Evolutionary conservation across 768 basidiomycete species (phyloP).

Genomic region (Macrolepiota fuliginosa): DNA sequence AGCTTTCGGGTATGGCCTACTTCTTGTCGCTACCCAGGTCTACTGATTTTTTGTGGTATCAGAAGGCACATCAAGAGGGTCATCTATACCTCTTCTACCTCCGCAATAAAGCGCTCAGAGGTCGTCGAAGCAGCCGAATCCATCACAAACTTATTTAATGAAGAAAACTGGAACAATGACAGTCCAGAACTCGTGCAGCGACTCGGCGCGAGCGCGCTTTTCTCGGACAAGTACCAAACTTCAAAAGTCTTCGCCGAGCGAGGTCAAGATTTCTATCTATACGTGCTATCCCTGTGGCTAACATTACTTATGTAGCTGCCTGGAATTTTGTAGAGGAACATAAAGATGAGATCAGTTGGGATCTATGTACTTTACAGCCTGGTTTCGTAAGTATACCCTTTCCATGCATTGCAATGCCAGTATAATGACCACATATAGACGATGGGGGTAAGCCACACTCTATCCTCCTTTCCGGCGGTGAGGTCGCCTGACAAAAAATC

Average conservation of each 20-base stretch:
- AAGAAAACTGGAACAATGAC: conserved; percentile 8
- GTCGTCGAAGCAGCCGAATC: not conserved
- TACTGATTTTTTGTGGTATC: not conserved
- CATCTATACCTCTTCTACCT: conserved; percentile 9
- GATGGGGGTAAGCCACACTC: not conserved
- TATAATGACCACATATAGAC: not conserved
- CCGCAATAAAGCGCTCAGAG: not conserved
- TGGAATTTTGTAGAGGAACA: conserved; percentile 8
- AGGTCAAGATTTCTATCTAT: not conserved
- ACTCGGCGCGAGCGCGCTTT: not conserved
- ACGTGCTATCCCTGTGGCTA: not conserved
- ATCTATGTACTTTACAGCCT: conserved; percentile 2
- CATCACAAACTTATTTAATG: not conserved
- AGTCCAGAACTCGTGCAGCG: not conserved
- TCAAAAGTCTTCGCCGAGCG: conserved; percentile 8
- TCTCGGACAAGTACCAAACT: conserved; percentile 9
- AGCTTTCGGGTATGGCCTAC: not conserved
- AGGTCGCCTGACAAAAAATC: not conserved
- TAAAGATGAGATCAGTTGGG: conserved; percentile 10
- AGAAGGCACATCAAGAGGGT: conserved; percentile 8
- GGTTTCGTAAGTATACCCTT: not conserved
- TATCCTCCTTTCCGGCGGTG: not conserved
- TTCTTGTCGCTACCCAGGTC: not conserved
- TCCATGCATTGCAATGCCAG: not conserved
- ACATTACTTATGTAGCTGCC: conserved; percentile 3